Evolutionary conservation across 495 filamentous ascomycete genomes (phyloP), one percentile per base, ranked within the genome.

Genomic region (Penicillium cinerascens): DNA sequence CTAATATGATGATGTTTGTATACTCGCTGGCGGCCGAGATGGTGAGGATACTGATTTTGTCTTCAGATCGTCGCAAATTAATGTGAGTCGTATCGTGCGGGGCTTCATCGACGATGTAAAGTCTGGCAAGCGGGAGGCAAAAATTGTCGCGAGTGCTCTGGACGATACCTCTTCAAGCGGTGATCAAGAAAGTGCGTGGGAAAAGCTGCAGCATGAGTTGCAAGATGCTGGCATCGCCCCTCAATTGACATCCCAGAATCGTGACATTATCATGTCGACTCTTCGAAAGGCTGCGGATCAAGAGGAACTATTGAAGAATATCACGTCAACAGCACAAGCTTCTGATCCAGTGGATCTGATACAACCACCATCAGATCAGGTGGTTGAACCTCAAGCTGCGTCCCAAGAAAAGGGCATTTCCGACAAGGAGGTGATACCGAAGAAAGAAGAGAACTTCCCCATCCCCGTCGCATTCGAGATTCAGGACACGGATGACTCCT

Each of bases 1-100:
- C 42, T 6, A 50, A 60, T 55, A 50, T 60, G 54, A 54, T 53
- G 50, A 60, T 58, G 60, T 63, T 11, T 39, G 60, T 63, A 9
- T 6, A 22, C 18, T 18, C 18, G 21, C 18, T 40, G 0, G 3
- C 16, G 7, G 7, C 16, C 11, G 22, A 25, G 45, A 17, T 25
- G 20, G 22, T 9, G 16, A 1, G 17, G 7, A 41, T 8, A 4
- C 27, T 51, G 50, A 44, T n/a, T 36, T 9, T 35, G 3, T 39
- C 10, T 37, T n/a, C 33, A 63, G 60, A 55, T 55, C 49, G 4
- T 56, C 51, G 0, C 60, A 55, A 36, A 54, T 46, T 29, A 46
- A 52, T 39, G 48, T 60, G 15, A 53, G 55, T 43, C 39, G n/a
- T 7, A 33, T 49, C 1, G 4, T 57, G 23, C 44, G 23, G n/a